Evolutionary conservation across 768 basidiomycete genomes (phyloP).

Genomic region (button mushroom (Agaricus bisporus)): DNA sequence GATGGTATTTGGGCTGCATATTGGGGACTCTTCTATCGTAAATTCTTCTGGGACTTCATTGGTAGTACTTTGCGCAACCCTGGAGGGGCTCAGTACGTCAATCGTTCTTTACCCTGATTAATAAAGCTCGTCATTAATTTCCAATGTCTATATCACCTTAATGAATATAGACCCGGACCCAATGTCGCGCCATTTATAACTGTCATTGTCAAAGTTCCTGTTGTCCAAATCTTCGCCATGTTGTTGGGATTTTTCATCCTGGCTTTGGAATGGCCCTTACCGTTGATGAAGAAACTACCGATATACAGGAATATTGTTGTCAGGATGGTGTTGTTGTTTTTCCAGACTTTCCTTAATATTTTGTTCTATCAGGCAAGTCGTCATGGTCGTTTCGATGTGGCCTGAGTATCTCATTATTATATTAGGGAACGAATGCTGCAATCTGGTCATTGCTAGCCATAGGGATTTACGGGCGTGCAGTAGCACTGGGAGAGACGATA

Average conservation of each 20-base stretch:
- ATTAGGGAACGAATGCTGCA: slow-evolving; percentile 76
- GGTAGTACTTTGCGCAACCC: slow-evolving; percentile 72
- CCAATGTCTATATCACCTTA: background rate
- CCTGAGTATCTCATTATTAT: slow-evolving; percentile 3
- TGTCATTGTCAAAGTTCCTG: slow-evolving; percentile 71
- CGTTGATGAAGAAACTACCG: slow-evolving; percentile 44
- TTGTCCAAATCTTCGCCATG: slow-evolving; percentile 68
- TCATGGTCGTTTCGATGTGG: background rate
- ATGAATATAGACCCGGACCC: slow-evolving; percentile 45
- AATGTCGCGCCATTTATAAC: slow-evolving; percentile 57
- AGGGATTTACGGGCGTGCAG: slow-evolving; percentile 60
- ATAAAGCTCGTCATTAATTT: background rate
- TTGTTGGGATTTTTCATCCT: slow-evolving; percentile 52
- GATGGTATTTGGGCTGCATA: slow-evolving; percentile 78
- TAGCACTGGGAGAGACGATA: slow-evolving; percentile 64
- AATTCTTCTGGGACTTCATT: slow-evolving; percentile 97
- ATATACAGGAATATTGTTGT: slow-evolving; percentile 63
- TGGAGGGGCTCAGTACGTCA: slow-evolving; percentile 71
- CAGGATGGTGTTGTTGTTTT: slow-evolving; percentile 54
- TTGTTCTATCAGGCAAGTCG: slow-evolving; percentile 65
- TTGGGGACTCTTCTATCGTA: slow-evolving; percentile 80
- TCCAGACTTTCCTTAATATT: slow-evolving; percentile 57
- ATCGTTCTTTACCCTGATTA: background rate
- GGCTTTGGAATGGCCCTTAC: slow-evolving; percentile 68
- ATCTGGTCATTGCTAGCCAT: slow-evolving; percentile 75